Conservation (phyloP, 805 yeast species). For the Lipomyces kockii region DNA sequence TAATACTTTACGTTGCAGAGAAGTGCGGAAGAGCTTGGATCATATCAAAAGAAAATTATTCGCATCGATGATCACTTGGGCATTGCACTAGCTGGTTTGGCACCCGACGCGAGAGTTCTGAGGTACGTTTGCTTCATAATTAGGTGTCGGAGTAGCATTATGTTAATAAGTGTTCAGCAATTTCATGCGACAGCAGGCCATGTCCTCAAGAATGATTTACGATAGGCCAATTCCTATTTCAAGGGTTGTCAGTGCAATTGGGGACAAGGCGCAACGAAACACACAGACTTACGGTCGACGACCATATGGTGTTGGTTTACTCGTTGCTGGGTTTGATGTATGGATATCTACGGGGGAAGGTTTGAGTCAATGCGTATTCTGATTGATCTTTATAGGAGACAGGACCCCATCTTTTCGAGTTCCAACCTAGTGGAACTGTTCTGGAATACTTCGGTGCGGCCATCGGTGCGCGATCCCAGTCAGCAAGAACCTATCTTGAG, state of each 20-base stretch:
- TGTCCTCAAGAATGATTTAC: constrained; percentile 81
- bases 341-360: not conserved
- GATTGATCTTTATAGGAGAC: constrained; percentile 53
- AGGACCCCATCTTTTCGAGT: constrained; percentile 93
- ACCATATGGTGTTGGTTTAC: constrained; percentile 96
- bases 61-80: constrained; percentile 94
- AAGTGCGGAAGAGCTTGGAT: constrained; percentile 95
- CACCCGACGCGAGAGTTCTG: constrained; percentile 96
- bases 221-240: constrained; percentile 83
- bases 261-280: constrained; percentile 96
- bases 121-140: constrained; percentile 13
- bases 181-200: constrained; percentile 86
- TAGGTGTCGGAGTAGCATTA: not conserved
- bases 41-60: constrained; percentile 92
- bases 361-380: not conserved
- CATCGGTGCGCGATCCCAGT: constrained; percentile 98
- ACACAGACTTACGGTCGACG: constrained; percentile 96
- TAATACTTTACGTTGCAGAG: constrained; percentile 55
- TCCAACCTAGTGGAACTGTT: constrained; percentile 93
- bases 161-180: constrained; percentile 54
- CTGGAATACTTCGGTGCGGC: constrained; percentile 92
- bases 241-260: constrained; percentile 81
- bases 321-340: constrained; percentile 81
- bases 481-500: constrained; percentile 94
- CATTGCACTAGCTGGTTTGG: constrained; percentile 93